Percentiles rank a stretch among this genome's conserved stretches.
These are phyloP conservation scores for Dothideomycetidae sp. DNA, from an alignment of 2,329 filamentous ascomycete genomes.

Conservation along the genomic window DNA sequence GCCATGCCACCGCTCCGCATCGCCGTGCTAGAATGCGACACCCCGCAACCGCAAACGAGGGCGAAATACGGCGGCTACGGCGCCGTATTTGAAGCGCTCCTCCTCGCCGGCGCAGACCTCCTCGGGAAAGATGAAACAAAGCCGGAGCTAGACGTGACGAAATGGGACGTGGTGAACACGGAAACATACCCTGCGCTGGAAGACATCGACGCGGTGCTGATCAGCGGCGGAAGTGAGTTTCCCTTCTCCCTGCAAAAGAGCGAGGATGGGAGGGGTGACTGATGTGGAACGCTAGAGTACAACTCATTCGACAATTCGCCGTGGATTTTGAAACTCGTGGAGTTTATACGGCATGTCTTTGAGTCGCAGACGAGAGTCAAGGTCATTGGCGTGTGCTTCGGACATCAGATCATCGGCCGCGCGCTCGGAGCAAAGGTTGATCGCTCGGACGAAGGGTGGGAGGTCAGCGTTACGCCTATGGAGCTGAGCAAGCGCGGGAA, in stretches of 20 bases:
- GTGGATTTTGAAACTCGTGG: conserved; percentile 64
- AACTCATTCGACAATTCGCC: conserved; percentile 59
- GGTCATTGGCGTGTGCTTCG: conserved; percentile 73
- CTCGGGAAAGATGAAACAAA: conserved; percentile 12
- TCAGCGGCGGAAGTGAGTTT: conserved; percentile 46
- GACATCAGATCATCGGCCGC: conserved; percentile 70
- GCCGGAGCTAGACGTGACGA: conserved; percentile 42
- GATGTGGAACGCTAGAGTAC: conserved; percentile 38
- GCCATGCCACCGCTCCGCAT: conserved; percentile 44
- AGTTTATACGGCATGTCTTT: conserved; percentile 49
- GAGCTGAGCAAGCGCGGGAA: conserved; percentile 55
- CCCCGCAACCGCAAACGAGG: conserved; percentile 49
- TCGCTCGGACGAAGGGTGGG: conserved; percentile 59
- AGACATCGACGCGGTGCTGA: conserved; percentile 64
- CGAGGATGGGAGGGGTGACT: conserved; percentile 5
- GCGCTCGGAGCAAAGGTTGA: conserved; percentile 55
- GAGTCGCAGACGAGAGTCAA: conserved; percentile 46
- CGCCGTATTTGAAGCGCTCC: conserved; percentile 41
- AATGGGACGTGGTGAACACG: conserved; percentile 56
- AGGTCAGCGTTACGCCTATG: conserved; percentile 59
- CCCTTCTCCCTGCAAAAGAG: conserved; percentile 1
- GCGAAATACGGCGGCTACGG: conserved; percentile 58
- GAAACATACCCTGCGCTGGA: conserved; percentile 57
- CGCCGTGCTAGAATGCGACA: conserved; percentile 80
- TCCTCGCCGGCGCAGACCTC: conserved; percentile 33